Conservation (phyloP, 768 basidiomycete genomes). For the Candolleomyces efflorescens region DNA sequence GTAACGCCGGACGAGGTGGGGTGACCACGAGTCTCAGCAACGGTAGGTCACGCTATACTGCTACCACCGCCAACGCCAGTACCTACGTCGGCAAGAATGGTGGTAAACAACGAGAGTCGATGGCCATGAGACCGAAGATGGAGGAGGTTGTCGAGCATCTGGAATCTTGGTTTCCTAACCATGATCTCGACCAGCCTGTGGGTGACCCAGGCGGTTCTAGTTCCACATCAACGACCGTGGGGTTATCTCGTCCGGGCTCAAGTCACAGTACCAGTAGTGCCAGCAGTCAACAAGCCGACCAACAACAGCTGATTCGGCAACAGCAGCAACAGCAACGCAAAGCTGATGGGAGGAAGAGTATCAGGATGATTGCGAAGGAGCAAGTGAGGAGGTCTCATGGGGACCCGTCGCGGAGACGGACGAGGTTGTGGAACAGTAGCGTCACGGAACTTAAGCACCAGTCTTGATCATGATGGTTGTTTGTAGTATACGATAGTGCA, state of each 20-base stretch:
- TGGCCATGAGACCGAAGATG: slow-evolving; percentile 59
- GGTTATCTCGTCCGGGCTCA: no score
- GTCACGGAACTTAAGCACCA: slow-evolving; percentile 34
- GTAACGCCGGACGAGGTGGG: not conserved
- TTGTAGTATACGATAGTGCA: not conserved
- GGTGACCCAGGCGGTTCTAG: slow-evolving; percentile 51
- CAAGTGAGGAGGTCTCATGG: slow-evolving; percentile 53
- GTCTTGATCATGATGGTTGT: not conserved
- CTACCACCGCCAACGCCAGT: no score
- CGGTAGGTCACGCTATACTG: no score
- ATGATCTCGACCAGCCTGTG: slow-evolving; percentile 84
- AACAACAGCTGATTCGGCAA: not conserved
- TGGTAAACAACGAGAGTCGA: not conserved
- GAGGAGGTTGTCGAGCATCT: slow-evolving; percentile 80
- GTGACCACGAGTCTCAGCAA: no score
- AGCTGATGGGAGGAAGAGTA: slow-evolving; percentile 60
- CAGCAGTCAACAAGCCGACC: not conserved
- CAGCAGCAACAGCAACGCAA: slow-evolving; percentile 9
- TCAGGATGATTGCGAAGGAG: slow-evolving; percentile 78
- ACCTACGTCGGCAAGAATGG: no score
- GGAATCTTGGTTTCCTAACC: slow-evolving; percentile 82
- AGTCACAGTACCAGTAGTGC: no score
- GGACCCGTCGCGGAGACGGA: slow-evolving; percentile 36
- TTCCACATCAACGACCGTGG: not conserved
- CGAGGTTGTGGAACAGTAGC: slow-evolving; percentile 39